Base-by-base conservation (phyloP, 345 rosid genomes). In the Populus tremula region DNA sequence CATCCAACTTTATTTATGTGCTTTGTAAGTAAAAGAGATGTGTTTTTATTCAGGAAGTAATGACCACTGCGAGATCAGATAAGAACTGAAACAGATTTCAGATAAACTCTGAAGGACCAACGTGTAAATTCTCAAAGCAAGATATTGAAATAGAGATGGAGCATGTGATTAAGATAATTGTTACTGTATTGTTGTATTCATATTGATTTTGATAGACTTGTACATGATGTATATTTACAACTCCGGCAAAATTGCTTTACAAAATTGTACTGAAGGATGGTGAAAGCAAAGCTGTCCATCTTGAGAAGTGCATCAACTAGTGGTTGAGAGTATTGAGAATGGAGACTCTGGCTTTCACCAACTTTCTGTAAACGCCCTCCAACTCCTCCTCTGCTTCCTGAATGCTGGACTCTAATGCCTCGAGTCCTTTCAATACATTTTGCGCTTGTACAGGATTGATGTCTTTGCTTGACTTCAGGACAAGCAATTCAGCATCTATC, bases 301-400 rank as follows among this genome's bases (percentile, higher is more conserved):
- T 56, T n/a, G 62, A 56, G 62, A 39, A 69, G 72, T 6, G 4
- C 8, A 43, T 69, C 27, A 3, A 27, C 73, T 47, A 70, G 56
- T 70, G 61, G 61, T 5, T 70, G 38, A 70, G 33, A 27, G 49
- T 16, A 8, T 70, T 70, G 35, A 45, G 61, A 29, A 70, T 25
- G 39, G 61, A 5, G 49, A 69, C 59, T 70, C 73, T 47, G n/a
- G 73, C 6, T 70, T 70, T 72, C 65, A 71, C 41, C 31, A 71
- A 49, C 50, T 31, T 35, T 17, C 72, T 39, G 47, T n/a, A 69
- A 16, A 43, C 21, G 12, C 27, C 45, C 25, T 69, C 62, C 27
- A 56, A 8, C 27, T n/a, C 62, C 62, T 65, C 70, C 16, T 5
- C 70, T 35, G 38, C 38, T 35, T 36, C 70, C 21, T 36, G 27